Base-by-base conservation (phyloP, 1,284 basidiomycete species). In the Taiwanofungus camphoratus region DNA sequence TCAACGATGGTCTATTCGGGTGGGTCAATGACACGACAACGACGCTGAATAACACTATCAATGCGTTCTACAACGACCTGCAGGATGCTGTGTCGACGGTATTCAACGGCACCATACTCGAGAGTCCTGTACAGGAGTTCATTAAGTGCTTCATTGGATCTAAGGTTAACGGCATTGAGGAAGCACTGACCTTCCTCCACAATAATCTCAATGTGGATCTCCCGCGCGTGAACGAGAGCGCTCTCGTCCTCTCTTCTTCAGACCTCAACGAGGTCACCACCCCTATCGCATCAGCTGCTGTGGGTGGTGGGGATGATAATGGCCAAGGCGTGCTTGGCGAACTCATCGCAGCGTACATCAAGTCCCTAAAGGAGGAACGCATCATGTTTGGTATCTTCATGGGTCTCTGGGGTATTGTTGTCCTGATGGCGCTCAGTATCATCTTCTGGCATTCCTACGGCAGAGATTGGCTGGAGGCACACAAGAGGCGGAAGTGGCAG, bases 11-110 rank as follows among this genome's bases (percentile, higher is more conserved):
- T 13, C 64, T 97, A 34, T 95, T 98, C 50, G 87, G 89, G 13
- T 98, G 93, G 94, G 82, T 98, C 39, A 92, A 96, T 57, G 77
- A 73, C n/a, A 96, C 94, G 1, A 94, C 92, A 0, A 78, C 79
- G 4, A 84, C 84, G 5, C 77, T 99, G 51, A 99, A 99, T 63
- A 69, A 67, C 49, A 87, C 90, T 4, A 69, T 92, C 53, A 80
- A 77, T 59, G 68, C 66, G 35, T 87, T 91, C 61, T 91, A 91
- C 61, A 66, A 66, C 40, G 87, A 89, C 45, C 66, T 90, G 30
- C 82, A 90, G 65, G 69, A 74, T 46, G 70, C 77, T 0, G 82
- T 96, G 21, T 70, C 73, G 40, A 69, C 69, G 3, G 75, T 92
- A 1, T 93, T 96, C 62, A 84, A 86, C 38, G 81, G 80, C 12